Base-by-base conservation (phyloP, 192 early-diverging fungal species). In the Coemansia sp. region DNA sequence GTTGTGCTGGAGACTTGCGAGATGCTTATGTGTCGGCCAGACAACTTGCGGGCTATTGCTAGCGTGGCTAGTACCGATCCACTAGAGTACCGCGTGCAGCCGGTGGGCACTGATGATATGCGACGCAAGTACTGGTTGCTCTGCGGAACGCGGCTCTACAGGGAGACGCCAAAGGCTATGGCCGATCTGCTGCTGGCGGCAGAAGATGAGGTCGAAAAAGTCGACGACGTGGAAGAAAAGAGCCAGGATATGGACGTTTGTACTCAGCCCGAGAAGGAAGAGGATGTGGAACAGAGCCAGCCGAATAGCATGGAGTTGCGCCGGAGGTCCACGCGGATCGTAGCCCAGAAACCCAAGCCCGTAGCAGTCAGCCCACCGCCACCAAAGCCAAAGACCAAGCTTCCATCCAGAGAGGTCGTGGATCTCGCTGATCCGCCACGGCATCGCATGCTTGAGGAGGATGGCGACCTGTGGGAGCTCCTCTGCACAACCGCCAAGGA, bases 391-490 rank as follows among this genome's bases (percentile, higher is more conserved):
- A 15, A 13, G 57, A 18, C 57, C 13, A 60, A 33, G 57, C 33
- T 60, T 2, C 57, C 31, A 2, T 60, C 76, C 42, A 44, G 9
- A 36, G 67, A 70, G 13, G 55, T 12, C 41, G 29, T 73, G 41
- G 64, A 66, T 47, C 31, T 66, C 20, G 71, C 63, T 4, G 71
- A 73, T 42, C 67, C 65, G 68, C 71, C 77, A 1, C 60, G 63
- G 34, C 77, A 78, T 63, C 11, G 57, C 20, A 70, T 73, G 67
- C 68, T 68, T 5, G 78, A 80, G 59, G 57, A 60, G 1, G 73
- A 75, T 31, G 78, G 78, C 38, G 78, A 71, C 15, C 66, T 80
- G 40, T 80, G 78, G 78, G 78, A 80, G 66, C 63, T 75, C 29
- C 61, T 80, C 9, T 75, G 78, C 64, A 42, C 43, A n/a, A 65